Base-by-base conservation (phyloP, 352 stramenopile genomes). In the Pythium plurisporium region DNA sequence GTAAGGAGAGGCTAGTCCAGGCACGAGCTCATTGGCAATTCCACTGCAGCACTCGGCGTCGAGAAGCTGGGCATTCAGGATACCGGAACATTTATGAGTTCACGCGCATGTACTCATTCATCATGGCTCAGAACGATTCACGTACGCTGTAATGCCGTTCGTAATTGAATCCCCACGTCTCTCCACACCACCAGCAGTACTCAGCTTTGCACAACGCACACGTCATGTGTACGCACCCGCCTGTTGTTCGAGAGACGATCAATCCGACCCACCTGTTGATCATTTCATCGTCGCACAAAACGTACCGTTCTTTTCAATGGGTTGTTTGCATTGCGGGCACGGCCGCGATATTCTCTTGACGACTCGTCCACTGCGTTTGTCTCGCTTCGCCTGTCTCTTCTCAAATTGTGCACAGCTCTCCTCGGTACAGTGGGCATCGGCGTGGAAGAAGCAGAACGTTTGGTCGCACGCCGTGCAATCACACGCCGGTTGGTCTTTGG, bases 391-490 rank as follows among this genome's bases (percentile, higher is more conserved):
- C 25, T 66, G 56, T 7, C 41, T 15, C 15, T 53, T 56, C 41
- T 78, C 64, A 59, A 84, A 83, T 31, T 68, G 48, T 17, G 50
- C 31, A 48, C 77, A 87, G 12, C 43, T 68, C 26, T 60, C 42
- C 36, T 62, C 61, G 15, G 62, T 20, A 14, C 15, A 17, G 57
- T 87, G 77, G 7, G 77, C 72, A 52, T 80, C 81, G n/a, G 59
- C 71, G 49, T 87, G 74, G 22, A 65, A 67, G 50, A 81, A 84
- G 46, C 77, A 87, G 61, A 76, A 87, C 17, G 68, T 61, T 20
- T 44, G 22, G 17, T 44, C 6, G 53, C 76, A 87, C 1, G 42
- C 42, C 10, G 67, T 65, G 33, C 76, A 87, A 0, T 73, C 33
- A 37, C 72, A 83, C 27, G 70, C 62, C 9, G 76, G 76, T 0